Evolutionary conservation across 805 yeast species (phyloP), one percentile per base, ranked within the genome.

Genomic region (Kuraishia molischiana): DNA sequence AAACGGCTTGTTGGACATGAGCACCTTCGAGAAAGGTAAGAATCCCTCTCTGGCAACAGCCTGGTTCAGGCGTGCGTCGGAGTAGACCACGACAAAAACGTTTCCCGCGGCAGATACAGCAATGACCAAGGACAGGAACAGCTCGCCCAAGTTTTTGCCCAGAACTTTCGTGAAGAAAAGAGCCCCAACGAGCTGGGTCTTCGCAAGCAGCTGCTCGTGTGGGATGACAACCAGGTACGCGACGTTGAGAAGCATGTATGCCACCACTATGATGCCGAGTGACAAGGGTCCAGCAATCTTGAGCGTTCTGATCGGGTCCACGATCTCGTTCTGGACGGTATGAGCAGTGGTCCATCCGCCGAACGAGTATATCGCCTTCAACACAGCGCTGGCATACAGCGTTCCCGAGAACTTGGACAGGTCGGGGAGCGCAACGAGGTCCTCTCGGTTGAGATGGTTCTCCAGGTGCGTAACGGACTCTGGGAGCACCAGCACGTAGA

Each of bases 331-430:
- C 11, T 69, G 58, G 13, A 66, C 72, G 0, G 69, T 64, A 44
- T 69, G 74, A 11, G 67, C 66, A 2, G 68, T 53, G 32, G 66
- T 66, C 76, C 76, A 69, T 3, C 76, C 76, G 2, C 64, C 59
- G 38, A 61, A 62, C 1, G 74, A 65, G 50, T 67, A 69, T 14
- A 63, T 56, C 2, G 71, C 68, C 46, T 67, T 67, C 26, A 69
- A 58, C 18, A 68, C 57, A 0, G 73, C 69, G 36, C 64, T 58
- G 1, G 74, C 64, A 47, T 68, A 67, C 4, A 59, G 19, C 2
- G 54, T 44, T 2, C 52, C 50, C 5, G 74, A 54, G 11, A 62
- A 47, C 1, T 38, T 24, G 2, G 32, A 22, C 8, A 60, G 43
- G 0, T 56, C 51, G 5, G 45, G 40, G 1, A 51, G 47, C 4